Percentiles rank a stretch among this genome's conserved stretches.
Conservation (phyloP, 2,329 filamentous ascomycete species). For the Cercospora citrullina region DNA sequence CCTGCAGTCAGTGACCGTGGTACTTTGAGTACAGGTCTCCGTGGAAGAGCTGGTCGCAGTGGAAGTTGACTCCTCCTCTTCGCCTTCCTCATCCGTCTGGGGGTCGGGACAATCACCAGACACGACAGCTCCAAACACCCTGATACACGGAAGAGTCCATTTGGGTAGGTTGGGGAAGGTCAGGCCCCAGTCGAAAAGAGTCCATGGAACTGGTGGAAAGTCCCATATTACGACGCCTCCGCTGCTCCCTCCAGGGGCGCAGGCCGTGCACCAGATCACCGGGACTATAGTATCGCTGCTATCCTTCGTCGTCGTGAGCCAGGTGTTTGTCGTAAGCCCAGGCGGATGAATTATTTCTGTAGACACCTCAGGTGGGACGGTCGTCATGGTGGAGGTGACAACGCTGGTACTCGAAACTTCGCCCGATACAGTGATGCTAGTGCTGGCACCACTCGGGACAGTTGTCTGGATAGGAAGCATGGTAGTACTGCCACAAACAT, state of each 20-base stretch:
- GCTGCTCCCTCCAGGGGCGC: background rate
- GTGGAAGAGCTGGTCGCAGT: background rate
- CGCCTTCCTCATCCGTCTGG: background rate
- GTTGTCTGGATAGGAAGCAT: background rate
- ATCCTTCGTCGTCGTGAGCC: background rate
- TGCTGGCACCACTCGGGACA: background rate
- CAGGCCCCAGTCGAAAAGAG: background rate
- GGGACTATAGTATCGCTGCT: background rate
- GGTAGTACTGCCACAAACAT: background rate
- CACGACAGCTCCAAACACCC: background rate
- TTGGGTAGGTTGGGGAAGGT: background rate
- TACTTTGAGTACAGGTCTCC: background rate
- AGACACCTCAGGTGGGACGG: background rate
- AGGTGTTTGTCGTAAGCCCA: background rate
- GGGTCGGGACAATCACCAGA: background rate
- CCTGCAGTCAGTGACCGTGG: background rate
- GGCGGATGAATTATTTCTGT: background rate
- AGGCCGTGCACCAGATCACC: background rate
- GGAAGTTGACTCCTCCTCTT: background rate
- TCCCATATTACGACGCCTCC: background rate
- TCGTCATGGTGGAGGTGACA: background rate
- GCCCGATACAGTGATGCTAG: background rate
- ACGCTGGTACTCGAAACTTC: background rate
- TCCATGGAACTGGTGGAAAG: background rate
- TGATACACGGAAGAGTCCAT: background rate